Evolutionary conservation across 768 basidiomycete species (phyloP), one percentile per base, ranked within the genome.

Genomic region (Macrocybe gigantea): DNA sequence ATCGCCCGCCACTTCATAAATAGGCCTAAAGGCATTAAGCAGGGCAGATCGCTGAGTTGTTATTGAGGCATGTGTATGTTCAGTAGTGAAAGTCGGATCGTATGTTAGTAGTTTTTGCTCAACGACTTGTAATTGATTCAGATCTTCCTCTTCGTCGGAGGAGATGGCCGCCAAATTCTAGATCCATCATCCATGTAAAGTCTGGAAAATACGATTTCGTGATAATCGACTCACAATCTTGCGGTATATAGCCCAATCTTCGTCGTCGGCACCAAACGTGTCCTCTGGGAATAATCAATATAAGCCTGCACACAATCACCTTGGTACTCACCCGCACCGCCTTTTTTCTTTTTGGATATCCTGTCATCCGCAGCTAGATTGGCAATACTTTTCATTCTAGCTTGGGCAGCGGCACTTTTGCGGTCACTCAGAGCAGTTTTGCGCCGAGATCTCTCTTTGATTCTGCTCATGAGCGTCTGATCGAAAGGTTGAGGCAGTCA

Each of bases 201-300:
- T 36, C 5, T 6, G 30, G 12, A 10, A 10, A 13, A 8, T 7
- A 22, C n/a, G 6, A 44, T 29, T 13, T 22, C 22, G 22, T 8
- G 41, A 38, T 2, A 31, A 30, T 6, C 3, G 7, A 64, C 80
- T 53, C 61, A 94, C 94, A 50, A 99, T 93, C 67, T 97, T 93
- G 54, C 95, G 89, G 61, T 98, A 98, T 49, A 98, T 93, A 0
- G 86, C 85, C 94, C 95, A 98, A 60, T 98, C 95, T 6, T 88
- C 93, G 60, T 98, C 94, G 54, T 95, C 85, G 12, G 83, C 85
- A 3, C 95, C 93, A 60, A 98, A 99, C 69, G 73, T 83, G 56
- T 98, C 94, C 71, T 97, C 94, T 87, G 45, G 35, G 9, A 33
- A 38, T 46, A 29, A 52, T 47, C 30, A 37, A 44, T 15, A 9